Base-by-base conservation (phyloP, 2,329 filamentous ascomycete genomes). In the Alternaria dauci region DNA sequence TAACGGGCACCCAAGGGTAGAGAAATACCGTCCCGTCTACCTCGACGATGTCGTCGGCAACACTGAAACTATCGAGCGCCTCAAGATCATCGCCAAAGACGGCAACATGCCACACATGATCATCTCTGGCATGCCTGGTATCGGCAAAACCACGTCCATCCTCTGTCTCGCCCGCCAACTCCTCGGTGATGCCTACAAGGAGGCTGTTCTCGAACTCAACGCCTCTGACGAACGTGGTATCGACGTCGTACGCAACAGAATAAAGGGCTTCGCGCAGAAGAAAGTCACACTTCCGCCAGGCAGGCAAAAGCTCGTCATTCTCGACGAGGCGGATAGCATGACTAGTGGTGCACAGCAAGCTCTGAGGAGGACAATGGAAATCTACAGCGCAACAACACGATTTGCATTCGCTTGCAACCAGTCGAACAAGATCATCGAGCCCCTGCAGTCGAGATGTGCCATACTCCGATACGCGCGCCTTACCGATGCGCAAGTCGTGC, bases 31-130 rank as follows among this genome's bases (percentile, higher is more conserved):
- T 39, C 95, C 95, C 1, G 87, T 96, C 54, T 96, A 96, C 80
- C 88, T 99, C 30, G 93, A 98, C 81, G 94, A 99, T 81, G 90
- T 99, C 54, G 95, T 99, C 55, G 95, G 95, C 75, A 99, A 99
- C 80, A 96, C 92, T 20, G 95, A 99, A 79, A 99, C 95, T 1
- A 93, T 99, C 72, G 94, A 98, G 79, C 91, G 95, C 56, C 84
- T 99, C 72, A 98, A 98, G 78, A 98, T 99, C 74, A 98, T 99
- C 71, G 94, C 95, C 47, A 95, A 94, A 80, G 95, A 98, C 82
- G 95, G 95, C 71, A 99, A 99, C 81, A 97, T 99, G 94, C 95
- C 95, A 2, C 95, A 99, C 81, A 88, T 99, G 74, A 98, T 99
- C 80, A 98, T 99, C 74, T 97, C 93, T n/a, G 95, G 95, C 61